Conservation (phyloP, 176 grass and related monocot genomes). For the Ananas comosus region DNA sequence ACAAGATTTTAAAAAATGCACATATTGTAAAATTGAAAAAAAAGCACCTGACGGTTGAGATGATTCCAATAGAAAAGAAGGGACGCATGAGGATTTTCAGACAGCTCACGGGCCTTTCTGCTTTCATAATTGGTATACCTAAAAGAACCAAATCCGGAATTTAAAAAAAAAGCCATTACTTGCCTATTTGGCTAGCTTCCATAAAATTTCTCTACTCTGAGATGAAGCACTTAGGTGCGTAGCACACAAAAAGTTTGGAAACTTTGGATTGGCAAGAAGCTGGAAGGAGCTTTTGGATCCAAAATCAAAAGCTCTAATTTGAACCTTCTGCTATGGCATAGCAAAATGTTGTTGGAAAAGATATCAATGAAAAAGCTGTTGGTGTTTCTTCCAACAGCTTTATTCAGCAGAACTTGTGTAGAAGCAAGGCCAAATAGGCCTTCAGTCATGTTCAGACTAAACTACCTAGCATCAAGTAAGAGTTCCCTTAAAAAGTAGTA, state of each 20-base stretch:
- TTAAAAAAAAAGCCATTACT: not conserved
- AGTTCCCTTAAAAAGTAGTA: slow-evolving; percentile 4
- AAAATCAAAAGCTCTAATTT: too few species aligned
- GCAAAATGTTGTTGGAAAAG: too few species aligned
- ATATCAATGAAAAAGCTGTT: too few species aligned
- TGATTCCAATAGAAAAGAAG: slow-evolving; percentile 93
- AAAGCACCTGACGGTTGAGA: slow-evolving; percentile 72
- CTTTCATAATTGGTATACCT: slow-evolving; percentile 96
- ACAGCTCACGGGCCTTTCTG: slow-evolving; percentile 64
- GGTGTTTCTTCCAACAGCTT: too few species aligned
- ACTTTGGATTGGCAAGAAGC: too few species aligned
- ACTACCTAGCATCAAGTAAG: not conserved
- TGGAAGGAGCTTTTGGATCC: too few species aligned
- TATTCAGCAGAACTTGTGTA: too few species aligned
- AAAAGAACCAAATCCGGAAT: not conserved
- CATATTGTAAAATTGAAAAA: not conserved
- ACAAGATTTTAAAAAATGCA: not conserved
- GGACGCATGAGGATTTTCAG: slow-evolving; percentile 65
- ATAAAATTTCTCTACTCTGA: too few species aligned
- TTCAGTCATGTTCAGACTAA: not conserved
- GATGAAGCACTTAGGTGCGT: too few species aligned
- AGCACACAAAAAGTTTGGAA: too few species aligned
- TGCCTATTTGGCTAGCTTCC: too few species aligned
- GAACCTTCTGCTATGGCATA: too few species aligned
- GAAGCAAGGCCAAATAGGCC: not conserved